Conservation (phyloP, 2,329 filamentous ascomycete genomes). For the Alternaria triticimaculans region DNA sequence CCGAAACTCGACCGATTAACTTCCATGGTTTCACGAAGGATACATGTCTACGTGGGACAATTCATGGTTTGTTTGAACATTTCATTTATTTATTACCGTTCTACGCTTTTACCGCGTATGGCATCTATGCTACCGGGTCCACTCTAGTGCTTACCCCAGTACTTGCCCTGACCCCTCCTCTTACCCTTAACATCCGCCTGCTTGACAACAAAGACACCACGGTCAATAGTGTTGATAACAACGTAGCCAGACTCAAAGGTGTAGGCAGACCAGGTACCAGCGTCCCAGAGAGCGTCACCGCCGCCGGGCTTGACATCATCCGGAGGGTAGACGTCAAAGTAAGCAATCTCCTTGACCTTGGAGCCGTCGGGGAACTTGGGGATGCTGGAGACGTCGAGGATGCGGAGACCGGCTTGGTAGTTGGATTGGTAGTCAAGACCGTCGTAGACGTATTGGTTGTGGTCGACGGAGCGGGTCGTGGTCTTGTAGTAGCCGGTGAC, state of each 20-base stretch:
- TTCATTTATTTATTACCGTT: not conserved
- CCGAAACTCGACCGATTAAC: too few relatives aligned
- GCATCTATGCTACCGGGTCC: not conserved
- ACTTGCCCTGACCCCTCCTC: slow-evolving; percentile 36
- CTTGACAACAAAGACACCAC: slow-evolving; percentile 47
- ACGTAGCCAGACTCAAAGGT: slow-evolving; percentile 53
- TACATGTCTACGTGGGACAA: too few relatives aligned
- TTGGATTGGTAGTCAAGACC: slow-evolving; percentile 53
- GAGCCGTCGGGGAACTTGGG: slow-evolving; percentile 46
- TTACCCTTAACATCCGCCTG: slow-evolving; percentile 23
- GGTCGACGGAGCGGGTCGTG: slow-evolving; percentile 48
- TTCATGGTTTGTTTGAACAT: not conserved
- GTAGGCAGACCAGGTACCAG: slow-evolving; percentile 53
- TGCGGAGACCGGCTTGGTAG: slow-evolving; percentile 53
- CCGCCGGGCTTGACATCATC: slow-evolving; percentile 46
- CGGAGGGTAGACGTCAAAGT: slow-evolving; percentile 52
- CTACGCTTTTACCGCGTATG: not conserved
- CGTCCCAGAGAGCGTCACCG: slow-evolving; percentile 49
- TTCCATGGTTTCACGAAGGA: too few relatives aligned
- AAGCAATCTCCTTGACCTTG: slow-evolving; percentile 51
- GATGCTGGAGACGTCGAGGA: slow-evolving; percentile 52
- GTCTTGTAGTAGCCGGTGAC: slow-evolving; percentile 54
- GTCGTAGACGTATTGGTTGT: slow-evolving; percentile 56
- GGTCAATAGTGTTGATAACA: slow-evolving; percentile 59
- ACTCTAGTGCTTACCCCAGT: slow-evolving; percentile 23